phyloP scores from a whole-genome alignment of 371 early-diverging fungal genomes.

The Apophysomyces variabilis region DNA sequence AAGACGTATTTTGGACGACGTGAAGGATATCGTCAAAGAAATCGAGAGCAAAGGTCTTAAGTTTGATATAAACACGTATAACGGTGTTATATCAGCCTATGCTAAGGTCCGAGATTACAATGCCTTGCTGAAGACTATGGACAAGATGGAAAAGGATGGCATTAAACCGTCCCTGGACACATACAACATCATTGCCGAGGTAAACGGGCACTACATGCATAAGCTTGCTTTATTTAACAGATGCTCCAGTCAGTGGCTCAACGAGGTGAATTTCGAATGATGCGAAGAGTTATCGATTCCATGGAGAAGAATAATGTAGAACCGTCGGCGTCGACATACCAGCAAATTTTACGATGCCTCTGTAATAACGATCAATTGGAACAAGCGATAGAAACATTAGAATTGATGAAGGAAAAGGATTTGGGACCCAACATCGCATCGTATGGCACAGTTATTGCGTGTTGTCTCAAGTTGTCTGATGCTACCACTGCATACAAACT shows the following conservation, averaged over 20 bases:
- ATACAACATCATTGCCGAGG: conserved; percentile 40
- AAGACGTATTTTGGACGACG: conserved; percentile 20
- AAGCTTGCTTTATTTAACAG: not conserved
- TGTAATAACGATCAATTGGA: conserved; percentile 44
- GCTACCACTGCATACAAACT: conserved; percentile 48
- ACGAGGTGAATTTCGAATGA: conserved; percentile 25
- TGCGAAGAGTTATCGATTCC: conserved; percentile 28
- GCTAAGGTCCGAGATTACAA: conserved; percentile 30
- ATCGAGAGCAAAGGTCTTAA: conserved; percentile 39
- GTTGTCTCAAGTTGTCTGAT: conserved; percentile 41
- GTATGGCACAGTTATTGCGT: conserved; percentile 43
- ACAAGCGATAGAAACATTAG: conserved; percentile 52
- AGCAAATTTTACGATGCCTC: conserved; percentile 49
- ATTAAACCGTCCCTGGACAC: conserved; percentile 37
- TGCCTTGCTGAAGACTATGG: conserved; percentile 19
- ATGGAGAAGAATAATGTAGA: conserved; percentile 42
- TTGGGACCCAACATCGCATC: conserved; percentile 40
- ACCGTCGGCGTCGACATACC: conserved; percentile 41
- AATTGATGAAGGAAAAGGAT: conserved; percentile 46
- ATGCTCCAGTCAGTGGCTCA: conserved; percentile 32
- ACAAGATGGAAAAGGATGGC: conserved; percentile 37
- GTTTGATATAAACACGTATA: conserved; percentile 56
- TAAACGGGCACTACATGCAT: conserved; percentile 12
- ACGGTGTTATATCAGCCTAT: conserved; percentile 51
- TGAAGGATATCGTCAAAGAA: conserved; percentile 28